Base-by-base conservation (phyloP, 768 basidiomycete species). In the Lactarius vividus region DNA sequence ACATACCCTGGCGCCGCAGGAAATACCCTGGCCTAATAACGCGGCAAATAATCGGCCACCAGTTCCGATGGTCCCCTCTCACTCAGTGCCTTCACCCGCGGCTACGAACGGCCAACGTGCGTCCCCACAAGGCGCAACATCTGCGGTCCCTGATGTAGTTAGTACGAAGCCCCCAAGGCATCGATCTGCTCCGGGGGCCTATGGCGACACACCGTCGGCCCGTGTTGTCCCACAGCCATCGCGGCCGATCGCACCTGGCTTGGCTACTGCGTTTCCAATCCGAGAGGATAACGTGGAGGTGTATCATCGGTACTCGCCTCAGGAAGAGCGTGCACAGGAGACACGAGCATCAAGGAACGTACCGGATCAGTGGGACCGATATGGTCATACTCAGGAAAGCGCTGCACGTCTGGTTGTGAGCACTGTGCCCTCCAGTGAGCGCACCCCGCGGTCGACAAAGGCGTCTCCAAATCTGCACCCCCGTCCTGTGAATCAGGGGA, bases 381-480 rank as follows among this genome's bases (percentile, higher is more conserved):
- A 66, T 28, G 52, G 66, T 29, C 54, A 68, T 44, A 44, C 40
- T 57, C 66, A 55, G 16, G 66, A 63, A 37, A 46, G 10, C 37
- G 23, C 39, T 15, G 46, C n/a, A 31, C 57, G 61, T n/a, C 23
- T 63, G 33, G 28, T 62, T 29, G 61, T 63, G 39, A 62, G 61
- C 11, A 39, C 44, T 7, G 64, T 57, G 37, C 67, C 67, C 40
- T 68, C 67, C 29, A 68, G 29, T 52, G 63, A 63, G 28, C 69
- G 69, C 39, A 63, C 69, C 9, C 67, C 66, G 18, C 58, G 67
- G 46, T 69, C 67, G 23, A 61, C 67, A 8, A 70, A 63, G 67
- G 46, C 61, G 23, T 69, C 69, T 26, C 69, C 69, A 35, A 69
- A 53, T 53, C 61, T 65, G 46, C 61, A 70, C 28, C 55, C 67